These are phyloP conservation scores for Suhomyces faveliae DNA, from an alignment of 805 yeast genomes.

Conservation along the genomic window DNA sequence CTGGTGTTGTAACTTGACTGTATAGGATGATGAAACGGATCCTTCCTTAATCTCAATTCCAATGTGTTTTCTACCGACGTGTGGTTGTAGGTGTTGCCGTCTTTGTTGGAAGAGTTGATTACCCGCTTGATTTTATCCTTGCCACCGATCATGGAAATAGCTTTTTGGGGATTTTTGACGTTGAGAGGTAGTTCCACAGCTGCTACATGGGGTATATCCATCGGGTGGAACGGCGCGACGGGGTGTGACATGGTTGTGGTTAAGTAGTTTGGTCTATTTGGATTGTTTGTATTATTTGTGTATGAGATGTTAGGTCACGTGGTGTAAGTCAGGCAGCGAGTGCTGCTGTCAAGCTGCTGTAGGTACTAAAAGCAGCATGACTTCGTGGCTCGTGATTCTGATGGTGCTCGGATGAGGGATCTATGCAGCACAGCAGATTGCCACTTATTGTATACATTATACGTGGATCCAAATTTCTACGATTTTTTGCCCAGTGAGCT, in stretches of 20 bases:
- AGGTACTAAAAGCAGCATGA: too few relatives aligned
- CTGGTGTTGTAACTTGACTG: slow-evolving; percentile 50
- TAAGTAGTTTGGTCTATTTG: not conserved
- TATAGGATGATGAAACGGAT: slow-evolving; percentile 60
- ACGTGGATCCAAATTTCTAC: too few relatives aligned
- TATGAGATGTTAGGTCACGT: not conserved
- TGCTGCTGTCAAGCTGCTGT: too few relatives aligned
- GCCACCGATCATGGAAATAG: slow-evolving; percentile 73
- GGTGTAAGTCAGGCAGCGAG: too few relatives aligned
- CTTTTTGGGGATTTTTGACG: slow-evolving; percentile 61
- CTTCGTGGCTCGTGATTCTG: too few relatives aligned
- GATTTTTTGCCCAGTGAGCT: too few relatives aligned
- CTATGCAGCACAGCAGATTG: too few relatives aligned
- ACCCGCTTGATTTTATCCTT: slow-evolving; percentile 39
- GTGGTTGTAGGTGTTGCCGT: slow-evolving; percentile 20
- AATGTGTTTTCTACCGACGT: slow-evolving; percentile 34
- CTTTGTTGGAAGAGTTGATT: slow-evolving; percentile 34
- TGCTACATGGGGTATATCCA: slow-evolving; percentile 72
- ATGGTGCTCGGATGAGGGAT: too few relatives aligned
- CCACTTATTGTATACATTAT: too few relatives aligned
- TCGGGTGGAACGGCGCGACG: slow-evolving; percentile 52
- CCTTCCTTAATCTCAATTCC: slow-evolving; percentile 41
- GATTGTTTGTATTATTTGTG: not conserved
- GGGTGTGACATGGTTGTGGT: slow-evolving; percentile 2
- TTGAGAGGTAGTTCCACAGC: slow-evolving; percentile 78